Evolutionary conservation across 371 early-diverging fungal genomes (phyloP).

Genomic region (Rhizopus microsporus): DNA sequence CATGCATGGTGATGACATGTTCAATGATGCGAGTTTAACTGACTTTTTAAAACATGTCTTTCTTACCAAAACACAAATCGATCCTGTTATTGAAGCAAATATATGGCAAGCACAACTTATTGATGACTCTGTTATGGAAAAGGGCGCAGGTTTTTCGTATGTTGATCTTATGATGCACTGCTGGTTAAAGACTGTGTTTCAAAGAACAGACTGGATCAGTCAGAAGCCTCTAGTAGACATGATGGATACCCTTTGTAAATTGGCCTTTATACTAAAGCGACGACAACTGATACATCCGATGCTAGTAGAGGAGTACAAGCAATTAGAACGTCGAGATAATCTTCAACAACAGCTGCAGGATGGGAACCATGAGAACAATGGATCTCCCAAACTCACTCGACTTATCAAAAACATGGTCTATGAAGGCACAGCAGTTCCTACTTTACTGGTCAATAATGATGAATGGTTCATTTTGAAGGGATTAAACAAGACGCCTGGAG

Average conservation of each 20-base stretch:
- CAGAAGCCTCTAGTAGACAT: conserved; percentile 26
- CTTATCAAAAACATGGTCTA: conserved; percentile 39
- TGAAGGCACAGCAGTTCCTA: conserved; percentile 46
- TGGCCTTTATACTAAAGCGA: conserved; percentile 28
- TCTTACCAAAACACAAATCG: conserved; percentile 20
- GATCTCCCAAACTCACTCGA: conserved; percentile 22
- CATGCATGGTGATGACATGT: conserved; percentile 56
- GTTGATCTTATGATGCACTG: conserved; percentile 46
- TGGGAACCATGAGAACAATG: conserved; percentile 21
- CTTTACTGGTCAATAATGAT: conserved; percentile 44
- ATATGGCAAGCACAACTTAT: conserved; percentile 45
- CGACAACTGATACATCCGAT: conserved; percentile 29
- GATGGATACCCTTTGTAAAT: conserved; percentile 37
- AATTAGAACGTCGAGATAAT: conserved; percentile 6
- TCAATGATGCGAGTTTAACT: conserved; percentile 35
- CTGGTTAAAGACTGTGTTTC: conserved; percentile 43
- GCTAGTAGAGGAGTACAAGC: conserved; percentile 32
- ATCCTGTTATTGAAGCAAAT: conserved; percentile 34
- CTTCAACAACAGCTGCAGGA: conserved; percentile 1
- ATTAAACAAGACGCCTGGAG: conserved; percentile 46
- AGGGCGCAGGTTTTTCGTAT: conserved; percentile 48
- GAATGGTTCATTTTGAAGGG: conserved; percentile 42
- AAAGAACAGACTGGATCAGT: conserved; percentile 49
- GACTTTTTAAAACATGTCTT: conserved; percentile 44
- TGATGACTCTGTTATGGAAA: conserved; percentile 31